Conservation (phyloP, 768 basidiomycete genomes). For the Macrolepiota albuminosa region DNA sequence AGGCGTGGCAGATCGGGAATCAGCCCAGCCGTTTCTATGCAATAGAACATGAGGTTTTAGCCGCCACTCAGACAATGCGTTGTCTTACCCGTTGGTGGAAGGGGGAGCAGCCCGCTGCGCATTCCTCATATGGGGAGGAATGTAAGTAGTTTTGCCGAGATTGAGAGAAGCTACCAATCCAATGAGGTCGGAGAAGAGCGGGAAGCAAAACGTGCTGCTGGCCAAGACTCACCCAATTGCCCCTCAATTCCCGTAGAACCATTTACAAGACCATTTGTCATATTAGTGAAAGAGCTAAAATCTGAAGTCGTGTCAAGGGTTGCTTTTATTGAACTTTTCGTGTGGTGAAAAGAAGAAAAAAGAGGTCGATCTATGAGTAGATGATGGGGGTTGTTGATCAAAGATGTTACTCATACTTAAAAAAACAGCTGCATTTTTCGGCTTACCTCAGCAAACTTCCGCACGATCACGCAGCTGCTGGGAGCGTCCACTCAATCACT, state of each 20-base stretch:
- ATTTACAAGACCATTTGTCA: conserved; percentile 92
- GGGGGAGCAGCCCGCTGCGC: conserved; percentile 81
- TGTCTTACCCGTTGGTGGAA: conserved; percentile 51
- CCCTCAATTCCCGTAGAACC: conserved; percentile 66
- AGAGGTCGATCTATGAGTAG: conserved; percentile 18
- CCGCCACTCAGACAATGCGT: conserved; percentile 4
- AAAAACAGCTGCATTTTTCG: conserved; percentile 15
- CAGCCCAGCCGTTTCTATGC: conserved; percentile 64
- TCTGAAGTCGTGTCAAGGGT: conserved; percentile 19
- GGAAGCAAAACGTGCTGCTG: conserved; percentile 6
- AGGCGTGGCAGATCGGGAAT: conserved; percentile 64
- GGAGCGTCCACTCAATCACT: neutral
- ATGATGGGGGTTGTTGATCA: conserved; percentile 26
- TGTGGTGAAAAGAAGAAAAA: conserved; percentile 18
- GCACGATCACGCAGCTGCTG: conserved; percentile 17
- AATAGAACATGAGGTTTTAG: conserved; percentile 11
- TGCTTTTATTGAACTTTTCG: conserved; percentile 21
- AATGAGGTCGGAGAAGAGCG: conserved; percentile 2
- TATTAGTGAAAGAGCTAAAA: conserved; percentile 43
- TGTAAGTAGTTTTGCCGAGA: conserved; percentile 78
- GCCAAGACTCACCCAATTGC: conserved; percentile 55
- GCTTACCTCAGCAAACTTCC: conserved; percentile 20
- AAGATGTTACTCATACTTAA: conserved; percentile 10
- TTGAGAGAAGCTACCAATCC: conserved; percentile 60
- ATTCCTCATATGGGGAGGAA: conserved; percentile 84